Evolutionary conservation across 2,329 filamentous ascomycete species (phyloP).

Genomic region (Talaromyces sp.): DNA sequence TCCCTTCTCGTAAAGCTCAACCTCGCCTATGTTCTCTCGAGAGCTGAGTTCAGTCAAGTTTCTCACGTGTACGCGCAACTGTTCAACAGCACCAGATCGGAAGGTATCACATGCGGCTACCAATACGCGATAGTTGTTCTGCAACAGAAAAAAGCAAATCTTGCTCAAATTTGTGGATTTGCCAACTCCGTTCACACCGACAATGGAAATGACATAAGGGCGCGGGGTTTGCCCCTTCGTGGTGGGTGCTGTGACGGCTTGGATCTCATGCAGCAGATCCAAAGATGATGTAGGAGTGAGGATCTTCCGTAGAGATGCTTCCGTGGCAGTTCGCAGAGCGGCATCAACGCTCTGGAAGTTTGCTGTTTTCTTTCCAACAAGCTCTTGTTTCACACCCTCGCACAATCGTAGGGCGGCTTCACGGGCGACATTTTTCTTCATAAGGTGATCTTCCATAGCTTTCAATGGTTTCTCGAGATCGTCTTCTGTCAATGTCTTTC

Average conservation of each 20-base stretch:
- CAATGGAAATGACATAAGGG: conserved; percentile 96
- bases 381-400: conserved; percentile 83
- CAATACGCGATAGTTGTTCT: conserved; percentile 94
- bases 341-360: conserved; percentile 86
- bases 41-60: conserved; percentile 86
- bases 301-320: conserved; percentile 89
- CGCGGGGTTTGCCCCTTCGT: conserved; percentile 63
- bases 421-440: conserved; percentile 93
- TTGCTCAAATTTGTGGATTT: conserved; percentile 98
- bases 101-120: conserved; percentile 96
- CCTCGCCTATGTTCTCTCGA: conserved; percentile 73
- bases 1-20: conserved; percentile 93
- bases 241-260: conserved; percentile 67
- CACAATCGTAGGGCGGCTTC: conserved; percentile 90
- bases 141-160: conserved; percentile 94
- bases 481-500: conserved; percentile 83
- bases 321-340: conserved; percentile 81
- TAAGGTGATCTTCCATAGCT: conserved; percentile 89
- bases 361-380: conserved; percentile 85
- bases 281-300: conserved; percentile 92
- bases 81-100: conserved; percentile 93
- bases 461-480: conserved; percentile 91
- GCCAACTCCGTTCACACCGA: conserved; percentile 96
- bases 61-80: conserved; percentile 89
- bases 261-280: conserved; percentile 90